Conservation (phyloP, 768 basidiomycete genomes). For the Boletellus emodensis region DNA sequence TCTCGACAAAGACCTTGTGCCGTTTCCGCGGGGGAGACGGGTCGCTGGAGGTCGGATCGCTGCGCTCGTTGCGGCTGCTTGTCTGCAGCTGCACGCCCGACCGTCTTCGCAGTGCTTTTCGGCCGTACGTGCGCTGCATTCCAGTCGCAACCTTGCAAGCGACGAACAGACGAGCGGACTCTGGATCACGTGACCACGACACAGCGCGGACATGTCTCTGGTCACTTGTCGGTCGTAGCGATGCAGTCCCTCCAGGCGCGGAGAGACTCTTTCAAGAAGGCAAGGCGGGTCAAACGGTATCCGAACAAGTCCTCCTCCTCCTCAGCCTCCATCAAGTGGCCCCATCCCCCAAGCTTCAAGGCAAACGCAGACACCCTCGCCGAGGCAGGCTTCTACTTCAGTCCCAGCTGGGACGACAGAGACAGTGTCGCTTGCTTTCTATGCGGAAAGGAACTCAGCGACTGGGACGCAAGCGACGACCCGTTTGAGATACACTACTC, state of each 20-base stretch:
- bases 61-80: neutral
- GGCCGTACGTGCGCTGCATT: constrained; percentile 38
- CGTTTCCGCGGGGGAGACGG: constrained; percentile 28
- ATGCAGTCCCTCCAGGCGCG: constrained; percentile 59
- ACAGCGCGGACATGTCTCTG: too few species aligned
- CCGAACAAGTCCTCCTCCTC: constrained; percentile 45
- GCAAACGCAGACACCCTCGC: constrained; percentile 77
- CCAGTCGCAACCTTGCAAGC: neutral
- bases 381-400: constrained; percentile 87
- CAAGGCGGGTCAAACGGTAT: constrained; percentile 54
- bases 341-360: constrained; percentile 58
- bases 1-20: too few species aligned
- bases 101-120: constrained; percentile 19
- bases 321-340: constrained; percentile 62
- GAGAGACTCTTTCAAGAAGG: constrained; percentile 63
- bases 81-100: neutral
- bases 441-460: constrained; percentile 76
- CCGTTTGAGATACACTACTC: constrained; percentile 79
- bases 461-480: constrained; percentile 84
- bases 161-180: neutral
- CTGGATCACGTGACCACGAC: constrained; percentile 8
- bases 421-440: constrained; percentile 83
- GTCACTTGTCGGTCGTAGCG: neutral
- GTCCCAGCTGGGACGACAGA: constrained; percentile 58
- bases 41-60: neutral